Conservation (phyloP, 768 basidiomycete species). For the Russula emetica region DNA sequence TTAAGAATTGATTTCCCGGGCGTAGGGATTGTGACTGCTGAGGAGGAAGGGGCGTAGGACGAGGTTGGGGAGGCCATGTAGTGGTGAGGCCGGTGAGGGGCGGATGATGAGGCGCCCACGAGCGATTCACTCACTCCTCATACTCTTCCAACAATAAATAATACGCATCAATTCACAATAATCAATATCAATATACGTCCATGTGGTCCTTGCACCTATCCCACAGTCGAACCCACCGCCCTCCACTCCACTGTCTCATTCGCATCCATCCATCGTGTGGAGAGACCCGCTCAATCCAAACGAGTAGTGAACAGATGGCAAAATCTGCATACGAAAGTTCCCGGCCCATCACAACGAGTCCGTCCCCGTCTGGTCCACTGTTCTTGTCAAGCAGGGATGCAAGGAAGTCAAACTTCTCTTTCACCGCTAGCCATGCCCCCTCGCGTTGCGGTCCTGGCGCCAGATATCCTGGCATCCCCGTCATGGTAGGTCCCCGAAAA, state of each 20-base stretch:
- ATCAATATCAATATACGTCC: slow-evolving; percentile 50
- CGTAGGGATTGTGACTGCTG: slow-evolving; percentile 73
- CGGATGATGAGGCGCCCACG: slow-evolving; percentile 16
- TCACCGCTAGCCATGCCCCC: slow-evolving; percentile 59
- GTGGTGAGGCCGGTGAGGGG: slow-evolving; percentile 3
- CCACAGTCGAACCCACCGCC: slow-evolving; percentile 60
- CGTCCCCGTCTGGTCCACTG: slow-evolving; percentile 52
- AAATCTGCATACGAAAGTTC: slow-evolving; percentile 73
- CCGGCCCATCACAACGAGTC: slow-evolving; percentile 58
- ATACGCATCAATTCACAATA: background rate
- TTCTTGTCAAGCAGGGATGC: slow-evolving; percentile 68
- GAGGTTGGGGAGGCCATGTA: slow-evolving; percentile 38
- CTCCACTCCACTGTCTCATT: slow-evolving; percentile 64
- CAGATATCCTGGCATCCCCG: slow-evolving; percentile 26
- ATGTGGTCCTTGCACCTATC: slow-evolving; percentile 61
- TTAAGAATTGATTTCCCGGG: slow-evolving; percentile 82
- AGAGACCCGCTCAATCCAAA: slow-evolving; percentile 71
- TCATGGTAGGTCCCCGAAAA: slow-evolving; percentile 35
- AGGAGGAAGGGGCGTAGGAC: slow-evolving; percentile 68
- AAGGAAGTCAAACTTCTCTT: slow-evolving; percentile 63
- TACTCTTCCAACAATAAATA: background rate
- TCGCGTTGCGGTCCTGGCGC: slow-evolving; percentile 48
- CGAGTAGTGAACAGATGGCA: slow-evolving; percentile 62
- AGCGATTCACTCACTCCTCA: background rate
- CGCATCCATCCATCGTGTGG: slow-evolving; percentile 70